Evolutionary conservation across 2,329 filamentous ascomycete species (phyloP).

Genomic region (Calonectria montana): DNA sequence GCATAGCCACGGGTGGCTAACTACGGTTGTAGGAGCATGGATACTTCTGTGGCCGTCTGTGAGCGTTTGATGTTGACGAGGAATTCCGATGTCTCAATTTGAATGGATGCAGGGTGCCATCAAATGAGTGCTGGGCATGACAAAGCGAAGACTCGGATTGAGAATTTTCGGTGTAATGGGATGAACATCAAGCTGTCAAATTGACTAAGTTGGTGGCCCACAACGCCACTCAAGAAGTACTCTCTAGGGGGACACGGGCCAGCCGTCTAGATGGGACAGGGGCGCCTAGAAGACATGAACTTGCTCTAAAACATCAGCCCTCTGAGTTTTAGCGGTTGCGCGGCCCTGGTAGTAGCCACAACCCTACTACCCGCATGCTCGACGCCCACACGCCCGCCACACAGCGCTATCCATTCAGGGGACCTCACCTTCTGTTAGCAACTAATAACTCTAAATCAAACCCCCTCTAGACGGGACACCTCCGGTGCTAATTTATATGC

Average conservation of each 20-base stretch:
- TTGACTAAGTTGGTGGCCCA: conserved; percentile 7
- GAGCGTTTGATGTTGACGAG: background rate
- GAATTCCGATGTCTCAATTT: background rate
- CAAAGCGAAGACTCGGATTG: background rate
- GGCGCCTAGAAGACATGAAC: too few relatives aligned
- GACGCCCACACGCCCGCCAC: background rate
- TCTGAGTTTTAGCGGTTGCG: background rate
- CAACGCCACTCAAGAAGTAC: background rate
- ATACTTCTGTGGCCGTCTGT: background rate
- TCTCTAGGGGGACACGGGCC: background rate
- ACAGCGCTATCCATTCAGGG: background rate
- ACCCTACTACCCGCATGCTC: background rate
- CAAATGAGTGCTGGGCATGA: background rate
- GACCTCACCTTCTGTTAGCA: background rate
- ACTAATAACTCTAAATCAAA: conserved; percentile 17
- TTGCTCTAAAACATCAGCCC: background rate
- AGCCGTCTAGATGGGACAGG: background rate
- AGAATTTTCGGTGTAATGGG: background rate
- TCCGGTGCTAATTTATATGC: background rate
- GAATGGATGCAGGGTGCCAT: background rate
- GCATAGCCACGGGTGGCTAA: background rate
- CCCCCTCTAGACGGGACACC: background rate
- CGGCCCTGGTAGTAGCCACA: background rate
- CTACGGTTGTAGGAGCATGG: background rate
- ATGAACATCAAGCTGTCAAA: conserved; percentile 3